Evolutionary conservation across 768 basidiomycete species (phyloP), one percentile per base, ranked within the genome.

Genomic region (Paxillus ammoniavirescens): DNA sequence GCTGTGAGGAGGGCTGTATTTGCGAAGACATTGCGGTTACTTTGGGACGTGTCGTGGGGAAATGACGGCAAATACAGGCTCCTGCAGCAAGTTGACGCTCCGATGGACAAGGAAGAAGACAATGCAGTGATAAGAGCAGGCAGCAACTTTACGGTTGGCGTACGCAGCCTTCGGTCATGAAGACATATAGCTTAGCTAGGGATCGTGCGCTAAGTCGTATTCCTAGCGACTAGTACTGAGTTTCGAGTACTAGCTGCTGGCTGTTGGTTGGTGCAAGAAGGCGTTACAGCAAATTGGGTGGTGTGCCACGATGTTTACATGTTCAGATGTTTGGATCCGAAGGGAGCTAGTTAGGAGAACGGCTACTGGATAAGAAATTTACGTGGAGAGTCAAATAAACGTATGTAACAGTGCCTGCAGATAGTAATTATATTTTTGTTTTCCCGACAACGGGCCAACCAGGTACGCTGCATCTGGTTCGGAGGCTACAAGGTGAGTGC

Each of bases 1-100:
- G 61, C 35, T 60, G 67, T 31, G 56, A 50, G 26, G 55, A 36
- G 41, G 53, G 37, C 15, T 49, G 61, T 52, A 33, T 47, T n/a
- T 52, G 49, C 17, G 53, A 61, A 38, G 55, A 49, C 58, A 63
- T 61, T 42, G 33, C 41, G n/a, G 28, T 43, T 10, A 40, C 38
- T 40, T 40, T 40, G 15, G 13, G 28, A 31, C 15, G 43, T 5
- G 15, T 40, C 38, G 38, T n/a, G 38, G 5, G 5, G 12, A 43
- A 45, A 9, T 30, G 26, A 45, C 23, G 43, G 26, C 26, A 13
- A 8, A 43, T 7, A 14, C 17, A 21, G 18, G 23, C 4, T 18
- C 18, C n/a, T n/a, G n/a, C 42, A 26, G 23, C 10, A 43, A 40
- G 38, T 40, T 40, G 15, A 18, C 17, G 38, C 38, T 40, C 38